Evolutionary conservation across 176 grass and related monocot species (phyloP).

Genomic region (Alloteropsis semialata): DNA sequence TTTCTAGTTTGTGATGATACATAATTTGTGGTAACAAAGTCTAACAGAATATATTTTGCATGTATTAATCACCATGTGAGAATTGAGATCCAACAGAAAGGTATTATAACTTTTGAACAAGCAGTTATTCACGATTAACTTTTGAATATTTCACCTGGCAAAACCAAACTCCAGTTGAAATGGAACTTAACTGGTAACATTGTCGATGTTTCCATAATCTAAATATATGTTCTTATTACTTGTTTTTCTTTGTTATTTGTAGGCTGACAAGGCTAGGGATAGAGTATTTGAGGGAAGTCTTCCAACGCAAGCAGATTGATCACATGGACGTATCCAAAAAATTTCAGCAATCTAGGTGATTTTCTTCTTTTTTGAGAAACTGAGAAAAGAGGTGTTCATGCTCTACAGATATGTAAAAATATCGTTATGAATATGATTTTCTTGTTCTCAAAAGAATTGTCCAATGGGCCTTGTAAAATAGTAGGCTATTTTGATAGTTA

Average conservation of each 20-base stretch:
- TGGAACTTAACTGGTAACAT: not conserved
- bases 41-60: not conserved
- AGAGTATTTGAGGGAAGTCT: slow-evolving; percentile 42
- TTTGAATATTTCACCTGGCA: not conserved
- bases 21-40: not conserved
- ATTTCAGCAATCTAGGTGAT: not conserved
- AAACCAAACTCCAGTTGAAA: not conserved
- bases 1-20: not conserved
- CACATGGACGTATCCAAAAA: not conserved
- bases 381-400: not conserved
- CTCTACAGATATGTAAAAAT: not conserved
- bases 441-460: not conserved
- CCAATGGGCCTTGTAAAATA: not conserved
- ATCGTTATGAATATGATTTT: not conserved
- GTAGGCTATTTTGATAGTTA: not conserved
- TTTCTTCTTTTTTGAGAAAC: no score
- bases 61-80: not conserved
- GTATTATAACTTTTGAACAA: not conserved
- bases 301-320: slow-evolving; percentile 19
- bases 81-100: not conserved
- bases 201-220: not conserved
- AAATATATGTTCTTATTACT: not conserved
- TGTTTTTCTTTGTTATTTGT: slow-evolving; percentile 9
- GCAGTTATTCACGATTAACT: not conserved
- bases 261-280: slow-evolving; percentile 49